phyloP scores from a whole-genome alignment of 768 basidiomycete genomes.

The Suillus ampliporus region DNA sequence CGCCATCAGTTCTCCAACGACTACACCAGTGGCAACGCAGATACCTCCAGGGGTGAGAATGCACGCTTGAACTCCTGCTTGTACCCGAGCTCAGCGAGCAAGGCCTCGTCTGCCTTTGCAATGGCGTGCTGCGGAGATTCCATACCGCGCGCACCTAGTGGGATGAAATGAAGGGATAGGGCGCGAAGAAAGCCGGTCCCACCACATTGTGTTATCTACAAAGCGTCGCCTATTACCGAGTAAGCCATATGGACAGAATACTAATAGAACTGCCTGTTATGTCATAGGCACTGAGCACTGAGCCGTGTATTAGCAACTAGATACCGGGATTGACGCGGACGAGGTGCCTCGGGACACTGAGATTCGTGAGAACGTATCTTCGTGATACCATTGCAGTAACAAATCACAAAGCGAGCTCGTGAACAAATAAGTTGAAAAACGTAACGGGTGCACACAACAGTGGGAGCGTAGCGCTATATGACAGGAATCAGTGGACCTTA shows the following conservation, averaged over 20 bases:
- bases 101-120: constrained; percentile 30
- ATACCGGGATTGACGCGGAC: too few species aligned
- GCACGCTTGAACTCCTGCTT: constrained; percentile 27
- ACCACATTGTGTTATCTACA: neutral
- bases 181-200: neutral
- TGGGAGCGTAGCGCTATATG: too few species aligned
- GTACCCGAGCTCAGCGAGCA: constrained; percentile 43
- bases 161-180: neutral
- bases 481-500: too few species aligned
- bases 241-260: neutral
- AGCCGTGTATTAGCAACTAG: too few species aligned
- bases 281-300: too few species aligned
- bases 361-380: too few species aligned
- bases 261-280: neutral
- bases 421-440: too few species aligned
- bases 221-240: neutral
- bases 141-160: neutral
- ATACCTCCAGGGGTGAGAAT: constrained; percentile 18
- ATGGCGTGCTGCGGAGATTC: neutral
- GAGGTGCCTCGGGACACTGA: too few species aligned
- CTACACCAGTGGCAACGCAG: neutral
- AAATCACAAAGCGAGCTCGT: too few species aligned
- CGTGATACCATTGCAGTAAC: too few species aligned
- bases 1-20: neutral
- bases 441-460: too few species aligned